phyloP scores from a whole-genome alignment of 2,329 filamentous ascomycete genomes.

The Nemania sp. region DNA sequence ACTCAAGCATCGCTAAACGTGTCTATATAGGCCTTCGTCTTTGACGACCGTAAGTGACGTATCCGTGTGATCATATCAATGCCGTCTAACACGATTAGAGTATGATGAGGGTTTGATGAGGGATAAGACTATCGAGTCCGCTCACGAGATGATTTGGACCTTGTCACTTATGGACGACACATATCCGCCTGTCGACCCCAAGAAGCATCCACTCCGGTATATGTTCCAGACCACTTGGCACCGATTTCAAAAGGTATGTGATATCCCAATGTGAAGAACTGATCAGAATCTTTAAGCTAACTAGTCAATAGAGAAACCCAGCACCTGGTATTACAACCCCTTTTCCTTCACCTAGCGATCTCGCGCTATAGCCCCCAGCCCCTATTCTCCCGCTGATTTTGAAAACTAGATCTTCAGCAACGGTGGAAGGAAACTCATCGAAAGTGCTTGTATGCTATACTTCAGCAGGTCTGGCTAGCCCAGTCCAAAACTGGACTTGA shows the following conservation, averaged over 20 bases:
- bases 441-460: conserved; percentile 23
- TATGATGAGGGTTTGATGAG: conserved; percentile 27
- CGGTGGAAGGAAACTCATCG: conserved; percentile 25
- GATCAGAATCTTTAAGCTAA: not conserved
- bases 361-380: too few species aligned
- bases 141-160: conserved; percentile 21
- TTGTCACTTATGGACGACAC: conserved; percentile 22
- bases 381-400: conserved; percentile 8
- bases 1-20: conserved; percentile 6
- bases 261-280: not conserved
- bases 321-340: conserved; percentile 25
- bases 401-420: conserved; percentile 19
- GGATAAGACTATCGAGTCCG: conserved; percentile 29
- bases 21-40: conserved; percentile 16
- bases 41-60: conserved; percentile 22
- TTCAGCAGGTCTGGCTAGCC: conserved; percentile 23
- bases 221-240: conserved; percentile 25
- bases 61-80: not conserved
- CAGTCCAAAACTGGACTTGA: conserved; percentile 16
- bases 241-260: conserved; percentile 22
- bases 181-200: conserved; percentile 20
- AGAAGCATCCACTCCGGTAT: conserved; percentile 18
- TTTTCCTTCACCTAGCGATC: not conserved
- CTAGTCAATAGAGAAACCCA: conserved; percentile 14
- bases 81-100: conserved; percentile 7